Percentiles rank a stretch among this genome's conserved stretches.
Conservation (phyloP, 2,329 filamentous ascomycete genomes). For the Calonectria honghensis region DNA sequence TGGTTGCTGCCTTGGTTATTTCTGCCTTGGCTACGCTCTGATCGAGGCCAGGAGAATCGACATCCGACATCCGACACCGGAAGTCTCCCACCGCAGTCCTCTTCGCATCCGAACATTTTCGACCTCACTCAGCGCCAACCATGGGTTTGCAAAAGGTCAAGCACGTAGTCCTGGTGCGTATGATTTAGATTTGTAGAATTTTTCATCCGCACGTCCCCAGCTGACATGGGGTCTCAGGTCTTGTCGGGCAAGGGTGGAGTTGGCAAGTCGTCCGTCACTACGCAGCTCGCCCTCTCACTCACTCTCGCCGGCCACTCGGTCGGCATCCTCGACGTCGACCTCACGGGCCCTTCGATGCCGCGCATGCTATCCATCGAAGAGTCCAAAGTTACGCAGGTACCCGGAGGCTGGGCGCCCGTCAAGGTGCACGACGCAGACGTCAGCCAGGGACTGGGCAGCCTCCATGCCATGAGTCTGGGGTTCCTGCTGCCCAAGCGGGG, state of each 20-base stretch:
- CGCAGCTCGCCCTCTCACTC: constrained; percentile 93
- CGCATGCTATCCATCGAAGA: constrained; percentile 94
- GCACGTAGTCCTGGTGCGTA: constrained; percentile 83
- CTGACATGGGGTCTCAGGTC: constrained; percentile 67
- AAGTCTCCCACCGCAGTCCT: neutral
- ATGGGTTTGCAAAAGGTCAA: constrained; percentile 76
- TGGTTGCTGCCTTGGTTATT: neutral
- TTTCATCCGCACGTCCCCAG: neutral
- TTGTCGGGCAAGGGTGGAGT: constrained; percentile 98
- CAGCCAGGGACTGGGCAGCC: constrained; percentile 73
- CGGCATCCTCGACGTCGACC: constrained; percentile 95
- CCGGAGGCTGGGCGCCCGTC: constrained; percentile 94
- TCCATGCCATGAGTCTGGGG: constrained; percentile 93
- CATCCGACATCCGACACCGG: constrained; percentile 3
- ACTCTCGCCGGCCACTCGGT: constrained; percentile 90
- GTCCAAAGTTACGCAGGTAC: constrained; percentile 92
- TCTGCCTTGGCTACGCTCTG: neutral
- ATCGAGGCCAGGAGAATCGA: neutral
- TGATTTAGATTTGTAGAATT: constrained; percentile 12
- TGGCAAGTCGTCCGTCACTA: constrained; percentile 98
- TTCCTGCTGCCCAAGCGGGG: constrained; percentile 89
- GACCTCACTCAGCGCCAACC: constrained; percentile 9
- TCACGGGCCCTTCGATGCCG: constrained; percentile 97
- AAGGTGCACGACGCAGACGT: constrained; percentile 81
- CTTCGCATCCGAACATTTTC: neutral